A percentile compares a stretch with the other conserved stretches of the same genome.
phyloP scores from a whole-genome alignment of 1,139 yeast genomes.

The Kazachstania sp. region DNA sequence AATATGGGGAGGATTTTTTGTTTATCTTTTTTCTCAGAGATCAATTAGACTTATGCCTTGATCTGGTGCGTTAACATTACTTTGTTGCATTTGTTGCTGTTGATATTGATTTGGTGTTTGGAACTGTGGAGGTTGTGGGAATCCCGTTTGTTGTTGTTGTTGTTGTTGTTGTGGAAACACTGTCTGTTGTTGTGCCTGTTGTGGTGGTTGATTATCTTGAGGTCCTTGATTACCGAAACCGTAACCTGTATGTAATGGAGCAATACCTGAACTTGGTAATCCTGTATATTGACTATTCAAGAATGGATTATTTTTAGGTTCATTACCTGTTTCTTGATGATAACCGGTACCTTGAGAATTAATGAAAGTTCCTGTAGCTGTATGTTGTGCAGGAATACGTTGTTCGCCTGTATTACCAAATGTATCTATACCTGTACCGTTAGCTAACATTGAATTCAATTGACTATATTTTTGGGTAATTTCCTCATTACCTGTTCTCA shows the following conservation, averaged over 20 bases:
- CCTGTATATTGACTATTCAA: conserved; percentile 70
- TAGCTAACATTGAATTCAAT: conserved; percentile 67
- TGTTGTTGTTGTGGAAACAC: background rate
- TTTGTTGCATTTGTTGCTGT: conserved; percentile 29
- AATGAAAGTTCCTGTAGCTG: conserved; percentile 68
- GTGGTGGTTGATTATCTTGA: conserved; percentile 30
- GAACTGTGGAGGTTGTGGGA: conserved; percentile 36
- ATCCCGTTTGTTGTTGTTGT: conserved; percentile 36
- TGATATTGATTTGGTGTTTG: conserved; percentile 24
- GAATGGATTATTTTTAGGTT: conserved; percentile 54
- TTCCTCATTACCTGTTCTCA: conserved; percentile 40
- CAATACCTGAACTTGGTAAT: conserved; percentile 48
- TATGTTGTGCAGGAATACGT: conserved; percentile 90
- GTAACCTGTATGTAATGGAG: conserved; percentile 76
- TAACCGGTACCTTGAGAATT: conserved; percentile 85
- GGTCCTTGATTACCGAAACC: conserved; percentile 66
- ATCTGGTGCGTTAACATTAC: conserved; percentile 12
- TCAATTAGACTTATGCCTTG: conserved; percentile 34
- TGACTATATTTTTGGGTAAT: conserved; percentile 55
- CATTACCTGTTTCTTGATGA: conserved; percentile 41
- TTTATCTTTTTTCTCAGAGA: conserved; percentile 19
- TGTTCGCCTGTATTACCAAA: conserved; percentile 89
- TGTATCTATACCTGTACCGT: conserved; percentile 90
- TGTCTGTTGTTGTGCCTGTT: conserved; percentile 4
- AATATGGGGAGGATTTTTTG: no score